Evolutionary conservation across 371 early-diverging fungal genomes (phyloP), one percentile per base, ranked within the genome.

Genomic region (Coemansia sp.): DNA sequence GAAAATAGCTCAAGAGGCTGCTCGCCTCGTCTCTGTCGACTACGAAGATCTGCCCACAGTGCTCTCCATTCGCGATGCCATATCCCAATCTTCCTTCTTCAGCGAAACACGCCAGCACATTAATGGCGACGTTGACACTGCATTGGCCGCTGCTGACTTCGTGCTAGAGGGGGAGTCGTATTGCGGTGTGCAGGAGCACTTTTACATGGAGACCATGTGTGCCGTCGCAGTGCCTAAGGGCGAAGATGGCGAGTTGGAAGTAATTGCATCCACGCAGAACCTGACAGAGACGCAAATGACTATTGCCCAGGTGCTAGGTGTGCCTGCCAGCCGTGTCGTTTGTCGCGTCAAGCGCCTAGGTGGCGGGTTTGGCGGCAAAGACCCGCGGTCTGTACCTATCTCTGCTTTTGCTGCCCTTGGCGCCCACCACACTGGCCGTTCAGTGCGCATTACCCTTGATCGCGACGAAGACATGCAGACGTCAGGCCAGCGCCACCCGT

Each of bases 281-380:
- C 88, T 87, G 3, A 83, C 85, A 16, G 88, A 86, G 68, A 76
- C 84, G 7, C 92, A 90, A 68, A 75, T 80, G 46, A 72, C 77
- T 4, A 82, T 84, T 9, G 84, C 90, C 6, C 81, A 79, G 49
- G 81, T 79, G 29, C 81, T 90, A n/a, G 90, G 88, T 32, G 65
- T 87, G 52, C 81, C 84, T 0, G 75, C 83, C 31, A 83, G 84
- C 79, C 82, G 82, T 55, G 67, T 90, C 52, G 80, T 82, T 46
- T 82, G 84, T 69, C 82, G 84, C 38, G 84, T 83, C 60, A 88
- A 89, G 81, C 86, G 90, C 47, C 60, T 89, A 48, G 90, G 92
- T 55, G 92, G 92, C 58, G 92, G 90, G 5, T 92, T 92, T 63
- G 90, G 92, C 47, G 90, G 89, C 53, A 92, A 92, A 67, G 91